Percentiles rank a stretch among this genome's conserved stretches.
These are phyloP conservation scores for Pterocarpus macrocarpus DNA, from an alignment of 306 rosid genomes.

Conservation along the genomic window DNA sequence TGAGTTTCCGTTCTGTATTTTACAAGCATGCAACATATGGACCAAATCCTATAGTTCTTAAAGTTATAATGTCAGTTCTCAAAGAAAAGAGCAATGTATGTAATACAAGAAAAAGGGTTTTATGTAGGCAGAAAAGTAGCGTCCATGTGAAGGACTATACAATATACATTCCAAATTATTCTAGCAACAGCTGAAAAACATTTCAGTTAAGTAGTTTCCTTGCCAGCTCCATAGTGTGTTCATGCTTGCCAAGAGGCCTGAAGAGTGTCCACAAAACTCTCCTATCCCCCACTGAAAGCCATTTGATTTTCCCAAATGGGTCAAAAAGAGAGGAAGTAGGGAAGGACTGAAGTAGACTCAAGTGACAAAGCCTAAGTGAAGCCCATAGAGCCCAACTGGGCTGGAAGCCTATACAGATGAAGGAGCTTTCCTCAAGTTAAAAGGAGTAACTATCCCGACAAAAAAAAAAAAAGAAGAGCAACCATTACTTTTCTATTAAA, in stretches of 20 bases:
- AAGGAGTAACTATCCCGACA: too few relatives aligned
- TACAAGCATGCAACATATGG: slow-evolving; percentile 7
- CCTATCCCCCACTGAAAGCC: slow-evolving; percentile 59
- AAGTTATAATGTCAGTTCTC: slow-evolving; percentile 46
- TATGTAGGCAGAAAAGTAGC: slow-evolving; percentile 22
- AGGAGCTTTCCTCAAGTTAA: slow-evolving; percentile 14
- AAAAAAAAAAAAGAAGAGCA: too few relatives aligned
- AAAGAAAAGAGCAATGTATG: slow-evolving; percentile 41
- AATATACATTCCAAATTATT: slow-evolving; percentile 41
- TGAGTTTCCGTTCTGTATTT: slow-evolving; percentile 20
- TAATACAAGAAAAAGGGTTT: slow-evolving; percentile 45
- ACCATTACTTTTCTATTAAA: too few relatives aligned
- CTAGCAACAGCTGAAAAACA: slow-evolving; percentile 49
- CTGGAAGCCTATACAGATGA: slow-evolving; percentile 23
- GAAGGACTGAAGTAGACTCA: slow-evolving; percentile 41
- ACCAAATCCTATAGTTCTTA: slow-evolving; percentile 36
- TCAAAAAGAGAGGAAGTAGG: slow-evolving; percentile 48
- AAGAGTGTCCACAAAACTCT: slow-evolving; percentile 50
- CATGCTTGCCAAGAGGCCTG: slow-evolving; percentile 30
- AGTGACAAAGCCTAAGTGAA: slow-evolving; percentile 44
- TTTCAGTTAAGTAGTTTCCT: slow-evolving; percentile 34
- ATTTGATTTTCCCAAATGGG: slow-evolving; percentile 51
- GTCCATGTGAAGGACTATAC: slow-evolving; percentile 33
- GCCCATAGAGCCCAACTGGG: slow-evolving; percentile 50
- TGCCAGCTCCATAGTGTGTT: slow-evolving; percentile 42